Evolutionary conservation across 2,329 filamentous ascomycete species (phyloP), one percentile per base, ranked within the genome.

Genomic region (Arthroderma sp.): DNA sequence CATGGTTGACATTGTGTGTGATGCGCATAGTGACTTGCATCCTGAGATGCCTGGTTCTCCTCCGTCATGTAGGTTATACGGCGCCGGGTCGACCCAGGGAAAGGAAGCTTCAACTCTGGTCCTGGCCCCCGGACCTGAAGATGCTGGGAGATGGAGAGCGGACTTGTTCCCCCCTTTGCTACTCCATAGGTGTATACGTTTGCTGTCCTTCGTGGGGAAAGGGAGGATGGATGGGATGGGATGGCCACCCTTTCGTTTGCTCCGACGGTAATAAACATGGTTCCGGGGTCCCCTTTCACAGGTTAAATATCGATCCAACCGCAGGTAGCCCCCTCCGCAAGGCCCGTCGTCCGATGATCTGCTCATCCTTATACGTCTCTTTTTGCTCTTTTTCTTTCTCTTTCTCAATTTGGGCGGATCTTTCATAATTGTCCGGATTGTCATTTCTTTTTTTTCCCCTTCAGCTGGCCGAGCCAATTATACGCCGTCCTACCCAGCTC

Each of bases 141-240:
- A n/a, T 33, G 47, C 47, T 51, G 47, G n/a, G n/a, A n/a, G n/a
- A n/a, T n/a, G n/a, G 47, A 51, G 47, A 51, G 33, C 47, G 25
- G 47, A 51, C 47, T 25, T 33, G 33, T 25, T 25, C 43, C 23
- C 43, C 21, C n/a, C 21, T 49, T 17, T 19, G 25, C 23, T 13
- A 25, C n/a, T 15, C 47, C 33, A 47, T 35, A 13, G n/a, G n/a
- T n/a, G 15, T n/a, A 33, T 51, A 33, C 25, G 23, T 51, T 51
- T 51, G 47, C 41, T 47, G 11, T 11, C 17, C 25, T 51, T 51
- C 47, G 23, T 33, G 47, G 44, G 44, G 44, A 49, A 49, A 35
- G 47, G 2, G 23, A 51, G 11, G 7, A 7, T 7, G 7, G 28
- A 25, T 51, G 47, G n/a, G n/a, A n/a, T n/a, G n/a, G n/a, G n/a